These are phyloP conservation scores for Zalaria sp. DNA, from an alignment of 2,329 filamentous ascomycete species.

Conservation along the genomic window DNA sequence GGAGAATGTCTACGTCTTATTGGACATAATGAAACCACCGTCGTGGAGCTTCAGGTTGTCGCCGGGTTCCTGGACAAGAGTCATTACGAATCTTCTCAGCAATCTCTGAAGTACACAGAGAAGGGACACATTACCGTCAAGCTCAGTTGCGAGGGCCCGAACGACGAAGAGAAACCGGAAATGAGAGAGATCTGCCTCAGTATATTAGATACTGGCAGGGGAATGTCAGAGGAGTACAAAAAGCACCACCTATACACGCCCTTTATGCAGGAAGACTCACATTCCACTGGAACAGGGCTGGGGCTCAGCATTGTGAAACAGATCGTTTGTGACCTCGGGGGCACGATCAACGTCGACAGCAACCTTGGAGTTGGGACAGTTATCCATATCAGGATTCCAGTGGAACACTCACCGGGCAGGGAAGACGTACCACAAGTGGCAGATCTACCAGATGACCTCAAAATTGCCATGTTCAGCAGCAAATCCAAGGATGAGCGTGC, in stretches of 20 bases:
- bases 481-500: too few species aligned
- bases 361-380: slow-evolving; percentile 12
- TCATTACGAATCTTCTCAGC: slow-evolving; percentile 34
- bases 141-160: not conserved
- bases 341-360: slow-evolving; percentile 14
- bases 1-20: slow-evolving; percentile 21
- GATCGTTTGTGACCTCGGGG: slow-evolving; percentile 14
- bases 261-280: slow-evolving; percentile 19
- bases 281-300: slow-evolving; percentile 19
- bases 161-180: too few species aligned
- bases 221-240: slow-evolving; percentile 18
- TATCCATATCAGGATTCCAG: too few species aligned
- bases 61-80: slow-evolving; percentile 28
- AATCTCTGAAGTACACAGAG: slow-evolving; percentile 33
- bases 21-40: slow-evolving; percentile 22
- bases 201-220: slow-evolving; percentile 18
- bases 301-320: slow-evolving; percentile 20
- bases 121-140: slow-evolving; percentile 22
- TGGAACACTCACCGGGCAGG: too few species aligned
- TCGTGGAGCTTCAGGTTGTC: slow-evolving; percentile 28
- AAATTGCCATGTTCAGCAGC: too few species aligned
- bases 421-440: too few species aligned
- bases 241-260: slow-evolving; percentile 17
- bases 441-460: too few species aligned
- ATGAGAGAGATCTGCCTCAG: slow-evolving; percentile 4